Evolutionary conservation across 768 basidiomycete species (phyloP), one percentile per base, ranked within the genome.

Genomic region (Leucosporidium yakuticum): DNA sequence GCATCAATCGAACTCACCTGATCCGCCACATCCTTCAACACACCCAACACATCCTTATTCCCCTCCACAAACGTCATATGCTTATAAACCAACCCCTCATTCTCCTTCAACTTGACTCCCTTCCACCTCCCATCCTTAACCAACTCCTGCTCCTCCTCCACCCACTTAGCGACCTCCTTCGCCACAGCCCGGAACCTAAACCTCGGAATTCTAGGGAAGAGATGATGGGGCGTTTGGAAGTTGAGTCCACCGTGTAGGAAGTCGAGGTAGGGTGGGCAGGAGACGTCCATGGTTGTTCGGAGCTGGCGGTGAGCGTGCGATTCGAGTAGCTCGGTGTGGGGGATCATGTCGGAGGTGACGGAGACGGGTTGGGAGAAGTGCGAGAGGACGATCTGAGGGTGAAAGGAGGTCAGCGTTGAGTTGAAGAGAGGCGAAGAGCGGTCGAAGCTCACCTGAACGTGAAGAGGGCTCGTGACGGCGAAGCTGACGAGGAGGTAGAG

Each of bases 271-370:
- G 87, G 83, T 3, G 86, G 85, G 79, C 96, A 98, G 69, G 90
- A 85, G 51, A 99, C 91, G 78, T 99, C 96, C 54, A 90, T 88
- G 0, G 96, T 98, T 21, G 96, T 99, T 57, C 96, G 88, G 74
- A 99, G 81, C 78, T 99, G 96, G n/a, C 96, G 87, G 78, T 97
- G 94, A 5, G 88, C 85, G 81, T 97, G 98, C 0, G 91, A 94
- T 77, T 99, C 96, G 34, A 97, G 82, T 77, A 97, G 95, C 14
- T 82, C 88, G 3, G 93, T 94, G 82, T 93, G 91, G 15, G 70
- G 67, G 39, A 72, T 23, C 6, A 67, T 64, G 27, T 54, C 56
- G 5, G 48, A n/a, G 23, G 70, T 29, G 60, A 73, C 66, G 48
- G 71, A 73, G 51, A 73, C 54, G 29, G 71, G 68, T 47, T 75